phyloP scores from a whole-genome alignment of 2,329 filamentous ascomycete species.

The Thermothelomyces thermophilus region DNA sequence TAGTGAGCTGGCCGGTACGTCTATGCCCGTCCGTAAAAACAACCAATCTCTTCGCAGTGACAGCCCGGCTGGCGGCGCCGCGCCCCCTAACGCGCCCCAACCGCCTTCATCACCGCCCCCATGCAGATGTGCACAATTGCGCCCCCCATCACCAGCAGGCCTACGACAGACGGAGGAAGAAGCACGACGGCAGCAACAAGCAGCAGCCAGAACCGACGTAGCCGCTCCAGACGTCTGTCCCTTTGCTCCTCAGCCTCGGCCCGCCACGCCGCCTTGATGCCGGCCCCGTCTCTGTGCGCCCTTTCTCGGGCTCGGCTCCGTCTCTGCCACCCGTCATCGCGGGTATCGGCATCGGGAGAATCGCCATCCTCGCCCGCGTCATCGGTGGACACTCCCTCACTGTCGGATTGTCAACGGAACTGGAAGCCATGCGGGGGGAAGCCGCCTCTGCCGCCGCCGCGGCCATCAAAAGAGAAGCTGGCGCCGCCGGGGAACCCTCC shows the following conservation, averaged over 20 bases:
- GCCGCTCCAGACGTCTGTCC: constrained; percentile 34
- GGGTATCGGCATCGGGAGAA: constrained; percentile 23
- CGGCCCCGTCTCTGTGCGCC: constrained; percentile 25
- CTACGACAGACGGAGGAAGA: constrained; percentile 39
- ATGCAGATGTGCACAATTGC: constrained; percentile 38
- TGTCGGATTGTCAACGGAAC: constrained; percentile 43
- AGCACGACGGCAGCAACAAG: constrained; percentile 41
- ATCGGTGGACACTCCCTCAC: constrained; percentile 30
- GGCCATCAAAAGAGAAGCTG: constrained; percentile 50
- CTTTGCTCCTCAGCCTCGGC: constrained; percentile 30
- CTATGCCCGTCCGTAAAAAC: constrained; percentile 16
- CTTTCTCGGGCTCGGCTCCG: background rate
- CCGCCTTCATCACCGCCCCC: constrained; percentile 14
- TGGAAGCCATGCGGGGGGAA: constrained; percentile 35
- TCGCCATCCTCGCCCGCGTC: constrained; percentile 20
- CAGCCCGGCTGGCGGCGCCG: background rate
- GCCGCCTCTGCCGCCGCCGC: constrained; percentile 32
- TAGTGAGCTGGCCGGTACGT: constrained; percentile 16
- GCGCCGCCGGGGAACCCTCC: constrained; percentile 40
- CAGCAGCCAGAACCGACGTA: constrained; percentile 38
- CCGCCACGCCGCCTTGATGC: constrained; percentile 27
- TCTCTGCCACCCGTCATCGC: constrained; percentile 7
- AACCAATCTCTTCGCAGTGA: constrained; percentile 13
- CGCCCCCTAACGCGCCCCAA: constrained; percentile 4
- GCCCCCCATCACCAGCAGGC: constrained; percentile 30